A percentile compares a stretch with the other conserved stretches of the same genome.
Evolutionary conservation across 192 early-diverging fungal species (phyloP).

Genomic region (Endogone sp.): DNA sequence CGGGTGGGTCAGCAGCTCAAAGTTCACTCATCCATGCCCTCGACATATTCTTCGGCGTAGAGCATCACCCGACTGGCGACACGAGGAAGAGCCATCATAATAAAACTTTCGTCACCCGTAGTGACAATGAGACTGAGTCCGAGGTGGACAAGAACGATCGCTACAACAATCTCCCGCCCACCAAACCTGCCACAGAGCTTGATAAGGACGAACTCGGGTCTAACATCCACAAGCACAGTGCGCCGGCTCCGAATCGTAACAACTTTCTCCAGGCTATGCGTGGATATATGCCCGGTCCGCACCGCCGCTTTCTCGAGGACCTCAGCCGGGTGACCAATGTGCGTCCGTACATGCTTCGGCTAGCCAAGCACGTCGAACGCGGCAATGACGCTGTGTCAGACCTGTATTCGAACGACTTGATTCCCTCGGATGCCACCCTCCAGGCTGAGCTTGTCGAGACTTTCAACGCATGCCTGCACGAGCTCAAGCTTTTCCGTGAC

Average conservation of each 20-base stretch:
- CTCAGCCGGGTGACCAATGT: constrained; percentile 61
- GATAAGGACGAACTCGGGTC: neutral
- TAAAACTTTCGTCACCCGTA: neutral
- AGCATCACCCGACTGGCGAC: constrained; percentile 75
- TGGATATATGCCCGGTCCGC: constrained; percentile 85
- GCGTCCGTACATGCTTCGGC: constrained; percentile 56
- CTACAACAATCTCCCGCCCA: constrained; percentile 25
- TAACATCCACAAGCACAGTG: constrained; percentile 21
- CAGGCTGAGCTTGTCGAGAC: constrained; percentile 47
- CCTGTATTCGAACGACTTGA: too few relatives aligned
- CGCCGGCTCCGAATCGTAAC: constrained; percentile 39
- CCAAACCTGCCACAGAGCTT: constrained; percentile 17
- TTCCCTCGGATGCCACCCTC: constrained; percentile 16
- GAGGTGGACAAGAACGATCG: constrained; percentile 18
- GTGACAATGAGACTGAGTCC: neutral
- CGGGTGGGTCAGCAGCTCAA: constrained; percentile 94
- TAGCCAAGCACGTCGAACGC: constrained; percentile 10
- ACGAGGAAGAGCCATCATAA: constrained; percentile 10
- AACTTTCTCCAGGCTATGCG: constrained; percentile 88
- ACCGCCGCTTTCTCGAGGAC: constrained; percentile 83
- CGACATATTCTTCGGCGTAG: constrained; percentile 84
- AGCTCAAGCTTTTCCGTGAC: constrained; percentile 85
- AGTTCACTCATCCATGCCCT: constrained; percentile 88
- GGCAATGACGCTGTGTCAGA: neutral
- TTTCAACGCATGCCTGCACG: constrained; percentile 79